A percentile compares a stretch with the other conserved stretches of the same genome.
phyloP scores from a whole-genome alignment of 768 basidiomycete genomes.

The Wakefieldia striispora region DNA sequence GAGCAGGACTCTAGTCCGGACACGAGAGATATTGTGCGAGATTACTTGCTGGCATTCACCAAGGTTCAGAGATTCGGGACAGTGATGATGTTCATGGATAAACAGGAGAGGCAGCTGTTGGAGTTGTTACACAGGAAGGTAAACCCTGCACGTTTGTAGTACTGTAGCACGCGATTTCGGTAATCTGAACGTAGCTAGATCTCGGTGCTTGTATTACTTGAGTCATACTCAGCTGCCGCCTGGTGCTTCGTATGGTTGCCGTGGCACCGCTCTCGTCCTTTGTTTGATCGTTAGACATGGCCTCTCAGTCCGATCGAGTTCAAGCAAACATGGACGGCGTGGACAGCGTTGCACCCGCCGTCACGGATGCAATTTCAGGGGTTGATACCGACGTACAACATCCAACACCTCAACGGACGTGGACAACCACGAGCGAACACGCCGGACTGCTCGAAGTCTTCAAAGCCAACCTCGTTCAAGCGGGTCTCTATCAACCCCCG shows the following conservation, averaged over 20 bases:
- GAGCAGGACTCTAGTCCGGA: slow-evolving; percentile 11
- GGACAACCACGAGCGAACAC: not conserved
- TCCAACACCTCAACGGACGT: not conserved
- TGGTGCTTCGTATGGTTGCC: too few relatives aligned
- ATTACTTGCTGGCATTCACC: slow-evolving; percentile 53
- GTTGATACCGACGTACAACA: not conserved
- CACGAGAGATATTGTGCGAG: slow-evolving; percentile 29
- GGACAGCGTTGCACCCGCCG: not conserved
- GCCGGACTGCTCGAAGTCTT: slow-evolving; percentile 41
- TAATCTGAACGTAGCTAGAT: too few relatives aligned
- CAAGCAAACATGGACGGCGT: not conserved
- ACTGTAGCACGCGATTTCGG: not conserved
- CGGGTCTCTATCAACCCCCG: slow-evolving; percentile 49
- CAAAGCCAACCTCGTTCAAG: slow-evolving; percentile 48
- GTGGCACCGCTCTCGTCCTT: too few relatives aligned
- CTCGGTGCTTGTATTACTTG: too few relatives aligned
- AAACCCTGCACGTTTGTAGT: slow-evolving; percentile 8
- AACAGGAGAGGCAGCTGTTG: slow-evolving; percentile 48
- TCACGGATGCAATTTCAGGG: not conserved
- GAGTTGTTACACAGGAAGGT: slow-evolving; percentile 43
- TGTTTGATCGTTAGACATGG: slow-evolving; percentile 1
- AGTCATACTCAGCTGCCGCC: too few relatives aligned
- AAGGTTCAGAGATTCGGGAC: slow-evolving; percentile 62
- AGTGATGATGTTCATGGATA: slow-evolving; percentile 60
- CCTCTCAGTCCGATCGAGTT: slow-evolving; percentile 1